Evolutionary conservation across 345 rosid species (phyloP).

Genomic region (Bruguiera sexangula): DNA sequence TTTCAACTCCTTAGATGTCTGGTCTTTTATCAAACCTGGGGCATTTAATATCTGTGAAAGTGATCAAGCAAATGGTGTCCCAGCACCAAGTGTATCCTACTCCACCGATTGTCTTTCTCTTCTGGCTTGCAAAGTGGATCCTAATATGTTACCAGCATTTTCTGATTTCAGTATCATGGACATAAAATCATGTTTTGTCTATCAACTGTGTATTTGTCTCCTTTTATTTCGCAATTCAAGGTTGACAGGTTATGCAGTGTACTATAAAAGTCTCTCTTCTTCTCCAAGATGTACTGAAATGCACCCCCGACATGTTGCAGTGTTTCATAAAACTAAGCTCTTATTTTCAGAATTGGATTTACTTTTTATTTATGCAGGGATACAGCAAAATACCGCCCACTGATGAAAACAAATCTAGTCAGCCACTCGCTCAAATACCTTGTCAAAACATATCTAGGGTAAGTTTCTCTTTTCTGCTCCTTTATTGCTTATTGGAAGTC

Average conservation of each 20-base stretch:
- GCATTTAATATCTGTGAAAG: background rate
- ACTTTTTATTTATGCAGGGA: constrained; percentile 45
- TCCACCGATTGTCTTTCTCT: too few species aligned
- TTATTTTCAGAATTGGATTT: background rate
- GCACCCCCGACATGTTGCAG: too few species aligned
- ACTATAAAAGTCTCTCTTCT: too few species aligned
- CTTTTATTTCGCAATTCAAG: too few species aligned
- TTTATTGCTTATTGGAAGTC: background rate
- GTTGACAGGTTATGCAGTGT: too few species aligned
- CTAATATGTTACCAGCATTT: too few species aligned
- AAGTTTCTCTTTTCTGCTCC: constrained; percentile 25
- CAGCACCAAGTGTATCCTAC: too few species aligned
- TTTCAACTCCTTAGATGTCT: background rate
- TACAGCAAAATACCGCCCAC: constrained; percentile 64
- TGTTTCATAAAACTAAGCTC: background rate
- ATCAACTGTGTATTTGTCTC: too few species aligned
- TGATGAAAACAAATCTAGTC: constrained; percentile 68
- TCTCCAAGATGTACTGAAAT: too few species aligned
- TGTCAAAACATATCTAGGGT: constrained; percentile 59
- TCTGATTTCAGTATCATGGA: too few species aligned
- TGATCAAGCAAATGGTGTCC: background rate
- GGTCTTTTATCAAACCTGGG: background rate
- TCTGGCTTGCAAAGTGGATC: too few species aligned
- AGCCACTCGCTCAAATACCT: constrained; percentile 81
- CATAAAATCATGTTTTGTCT: too few species aligned